Evolutionary conservation across 306 rosid genomes (phyloP).

Genomic region (Dryas drummondii): DNA sequence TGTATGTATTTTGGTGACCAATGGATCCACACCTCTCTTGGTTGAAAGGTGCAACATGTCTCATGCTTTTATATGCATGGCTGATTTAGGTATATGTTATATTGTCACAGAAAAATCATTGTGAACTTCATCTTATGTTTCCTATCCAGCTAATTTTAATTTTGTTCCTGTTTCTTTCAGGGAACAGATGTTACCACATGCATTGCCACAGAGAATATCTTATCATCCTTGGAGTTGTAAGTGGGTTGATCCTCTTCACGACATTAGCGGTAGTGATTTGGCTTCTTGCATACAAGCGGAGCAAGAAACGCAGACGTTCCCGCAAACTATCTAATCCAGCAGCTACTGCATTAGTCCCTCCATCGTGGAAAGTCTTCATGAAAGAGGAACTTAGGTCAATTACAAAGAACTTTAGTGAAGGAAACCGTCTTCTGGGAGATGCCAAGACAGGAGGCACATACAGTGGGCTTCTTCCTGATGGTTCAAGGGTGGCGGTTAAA

Average conservation of each 20-base stretch:
- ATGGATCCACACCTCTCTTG: constrained; percentile 43
- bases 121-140: constrained; percentile 1
- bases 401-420: constrained; percentile 97
- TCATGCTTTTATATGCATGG: constrained; percentile 68
- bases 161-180: constrained; percentile 40
- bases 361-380: constrained; percentile 87
- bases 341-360: constrained; percentile 62
- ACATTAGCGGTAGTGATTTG: constrained; percentile 81
- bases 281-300: constrained; percentile 82
- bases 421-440: constrained; percentile 91
- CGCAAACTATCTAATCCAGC: constrained; percentile 71
- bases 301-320: constrained; percentile 85
- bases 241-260: constrained; percentile 85
- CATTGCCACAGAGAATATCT: constrained; percentile 90
- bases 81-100: constrained; percentile 52
- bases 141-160: constrained; percentile 12
- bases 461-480: constrained; percentile 83
- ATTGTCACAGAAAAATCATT: neutral
- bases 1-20: constrained; percentile 56
- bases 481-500: constrained; percentile 90
- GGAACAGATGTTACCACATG: constrained; percentile 57
- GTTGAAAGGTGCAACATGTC: constrained; percentile 57
- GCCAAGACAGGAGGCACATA: constrained; percentile 92
- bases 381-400: constrained; percentile 87
- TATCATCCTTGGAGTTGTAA: constrained; percentile 79